These are phyloP conservation scores for Viola odorata DNA, from an alignment of 345 rosid species.

Conservation along the genomic window DNA sequence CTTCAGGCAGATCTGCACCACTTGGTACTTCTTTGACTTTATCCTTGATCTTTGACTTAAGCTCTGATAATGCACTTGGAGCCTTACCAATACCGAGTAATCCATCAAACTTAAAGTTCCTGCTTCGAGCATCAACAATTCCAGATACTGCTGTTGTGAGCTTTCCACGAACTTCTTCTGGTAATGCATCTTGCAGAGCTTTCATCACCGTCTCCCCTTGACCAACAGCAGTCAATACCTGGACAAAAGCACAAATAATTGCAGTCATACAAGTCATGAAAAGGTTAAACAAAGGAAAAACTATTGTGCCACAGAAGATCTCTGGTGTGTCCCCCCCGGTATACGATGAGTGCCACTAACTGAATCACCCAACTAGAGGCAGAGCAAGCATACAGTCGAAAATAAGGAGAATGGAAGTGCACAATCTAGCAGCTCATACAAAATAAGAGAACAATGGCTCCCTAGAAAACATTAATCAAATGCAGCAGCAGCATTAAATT, in stretches of 20 bases:
- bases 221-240: slow-evolving; percentile 82
- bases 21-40: slow-evolving; percentile 29
- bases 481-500: too few relatives aligned
- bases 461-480: too few relatives aligned
- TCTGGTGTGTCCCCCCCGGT: too few relatives aligned
- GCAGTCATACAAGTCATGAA: slow-evolving; percentile 12
- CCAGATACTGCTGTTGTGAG: slow-evolving; percentile 61
- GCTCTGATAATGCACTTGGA: slow-evolving; percentile 34
- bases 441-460: too few relatives aligned
- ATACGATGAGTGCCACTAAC: too few relatives aligned
- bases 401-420: too few relatives aligned
- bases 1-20: slow-evolving; percentile 29
- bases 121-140: slow-evolving; percentile 49
- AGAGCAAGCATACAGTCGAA: too few relatives aligned
- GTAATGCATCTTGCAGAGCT: slow-evolving; percentile 90
- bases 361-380: too few relatives aligned
- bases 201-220: slow-evolving; percentile 79
- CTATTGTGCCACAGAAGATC: not conserved
- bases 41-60: slow-evolving; percentile 36
- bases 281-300: slow-evolving; percentile 16
- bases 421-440: too few relatives aligned
- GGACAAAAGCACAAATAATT: slow-evolving; percentile 26
- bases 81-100: slow-evolving; percentile 34
- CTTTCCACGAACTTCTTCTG: slow-evolving; percentile 87
- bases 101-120: slow-evolving; percentile 41